Base-by-base conservation (phyloP, 768 basidiomycete species). In the Leccinum subgranulosum region DNA sequence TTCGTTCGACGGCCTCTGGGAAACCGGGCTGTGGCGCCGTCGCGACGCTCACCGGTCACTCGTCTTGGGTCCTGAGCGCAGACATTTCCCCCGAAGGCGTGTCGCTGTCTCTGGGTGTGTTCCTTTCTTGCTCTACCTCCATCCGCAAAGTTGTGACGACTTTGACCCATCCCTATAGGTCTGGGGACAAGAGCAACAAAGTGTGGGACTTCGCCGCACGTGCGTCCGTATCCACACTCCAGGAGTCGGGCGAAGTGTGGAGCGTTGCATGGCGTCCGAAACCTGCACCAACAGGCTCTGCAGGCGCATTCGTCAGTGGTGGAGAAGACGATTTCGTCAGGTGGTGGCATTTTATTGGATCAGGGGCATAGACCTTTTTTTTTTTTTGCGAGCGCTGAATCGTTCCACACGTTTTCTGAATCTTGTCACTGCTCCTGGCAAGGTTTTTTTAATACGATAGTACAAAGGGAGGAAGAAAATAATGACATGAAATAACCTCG, bases 1-100 rank as follows among this genome's bases (percentile, higher is more conserved):
- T 94, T 15, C 86, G 94, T 55, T 78, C 81, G n/a, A 77, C 86
- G 1, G 64, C 81, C 5, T 78, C 83, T 2, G 77, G 83, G 17
- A 81, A 79, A 57, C 76, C 78, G 47, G 87, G 92, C 6, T 81
- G 82, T 19, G 88, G 90, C 41, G 87, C 88, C 2, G 92, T 95
- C 19, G 92, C 94, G 14, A 86, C 92, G 10, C 77, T 98, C 62
- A 82, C 84, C 6, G 94, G 94, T 0, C 94, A 97, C 70, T 82
- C 90, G 0, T 94, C 93, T 10, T 96, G 95, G 94, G 91, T 93
- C 2, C 79, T 98, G 36, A 87, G 85, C 65, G 78, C 85, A 6
- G 89, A 92, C 65, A 83, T 94, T 45, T 89, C 91, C 27, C 90
- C 87, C 10, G 93, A 95, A 69, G 85, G 85, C 8, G 85, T 51